A percentile compares a stretch with the other conserved stretches of the same genome.
Conservation (phyloP, 2,329 filamentous ascomycete genomes). For the Xylaria sp. region DNA sequence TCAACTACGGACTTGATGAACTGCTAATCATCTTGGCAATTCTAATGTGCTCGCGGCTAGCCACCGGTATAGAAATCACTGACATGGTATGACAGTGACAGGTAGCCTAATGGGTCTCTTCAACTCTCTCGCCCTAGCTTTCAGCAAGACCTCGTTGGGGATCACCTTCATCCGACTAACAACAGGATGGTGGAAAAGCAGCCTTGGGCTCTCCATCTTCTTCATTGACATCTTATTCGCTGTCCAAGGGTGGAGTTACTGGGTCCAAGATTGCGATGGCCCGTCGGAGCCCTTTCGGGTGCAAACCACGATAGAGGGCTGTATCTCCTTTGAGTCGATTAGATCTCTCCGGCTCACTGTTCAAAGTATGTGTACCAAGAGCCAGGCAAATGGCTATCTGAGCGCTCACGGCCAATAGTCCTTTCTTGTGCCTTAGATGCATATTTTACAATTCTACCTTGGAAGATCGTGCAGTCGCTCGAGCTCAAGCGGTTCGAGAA, state of each 20-base stretch:
- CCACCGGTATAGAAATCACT: neutral
- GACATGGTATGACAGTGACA: slow-evolving; percentile 25
- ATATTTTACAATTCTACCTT: slow-evolving; percentile 35
- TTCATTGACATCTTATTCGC: slow-evolving; percentile 31
- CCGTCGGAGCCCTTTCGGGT: slow-evolving; percentile 30
- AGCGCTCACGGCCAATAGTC: slow-evolving; percentile 27
- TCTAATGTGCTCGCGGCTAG: no score
- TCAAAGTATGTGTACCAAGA: slow-evolving; percentile 24
- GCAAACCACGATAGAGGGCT: slow-evolving; percentile 7
- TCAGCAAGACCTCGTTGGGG: slow-evolving; percentile 38
- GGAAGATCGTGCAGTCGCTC: slow-evolving; percentile 37
- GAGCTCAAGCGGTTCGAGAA: slow-evolving; percentile 37
- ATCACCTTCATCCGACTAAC: slow-evolving; percentile 36
- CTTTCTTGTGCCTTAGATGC: slow-evolving; percentile 36
- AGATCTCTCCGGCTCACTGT: slow-evolving; percentile 27
- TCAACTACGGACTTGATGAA: neutral
- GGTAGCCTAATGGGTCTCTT: slow-evolving; percentile 36
- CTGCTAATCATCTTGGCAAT: neutral
- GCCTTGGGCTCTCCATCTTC: slow-evolving; percentile 27
- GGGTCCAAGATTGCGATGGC: slow-evolving; percentile 36
- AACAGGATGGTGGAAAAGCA: slow-evolving; percentile 34
- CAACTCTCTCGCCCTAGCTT: slow-evolving; percentile 36
- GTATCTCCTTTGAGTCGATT: slow-evolving; percentile 27
- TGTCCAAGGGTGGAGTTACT: slow-evolving; percentile 34
- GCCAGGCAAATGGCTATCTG: neutral